Evolutionary conservation across 2,329 filamentous ascomycete species (phyloP).

Genomic region (Colletotrichum godetiae): DNA sequence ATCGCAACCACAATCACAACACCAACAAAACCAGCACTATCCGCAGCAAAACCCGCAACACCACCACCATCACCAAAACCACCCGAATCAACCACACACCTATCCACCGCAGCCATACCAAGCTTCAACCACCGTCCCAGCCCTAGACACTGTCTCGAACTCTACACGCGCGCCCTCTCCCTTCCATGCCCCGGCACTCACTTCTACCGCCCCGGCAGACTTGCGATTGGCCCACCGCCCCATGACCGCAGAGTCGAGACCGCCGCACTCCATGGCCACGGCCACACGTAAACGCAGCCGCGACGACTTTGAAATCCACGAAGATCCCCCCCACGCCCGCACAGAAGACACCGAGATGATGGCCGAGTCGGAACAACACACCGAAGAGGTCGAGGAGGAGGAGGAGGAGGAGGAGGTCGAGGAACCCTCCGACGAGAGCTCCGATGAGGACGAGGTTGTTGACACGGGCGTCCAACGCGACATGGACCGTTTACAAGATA

Average conservation of each 20-base stretch:
- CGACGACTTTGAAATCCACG: slow-evolving; percentile 60
- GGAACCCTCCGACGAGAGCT: slow-evolving; percentile 58
- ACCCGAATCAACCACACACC: not conserved
- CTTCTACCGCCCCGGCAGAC: slow-evolving; percentile 1
- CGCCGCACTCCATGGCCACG: slow-evolving; percentile 26
- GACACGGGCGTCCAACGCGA: slow-evolving; percentile 81
- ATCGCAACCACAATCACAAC: not conserved
- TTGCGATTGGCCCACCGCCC: slow-evolving; percentile 32
- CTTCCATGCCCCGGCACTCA: slow-evolving; percentile 25
- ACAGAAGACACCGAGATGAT: slow-evolving; percentile 64
- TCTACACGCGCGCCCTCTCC: slow-evolving; percentile 3
- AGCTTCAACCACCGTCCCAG: not conserved
- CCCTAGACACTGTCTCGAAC: slow-evolving; percentile 29
- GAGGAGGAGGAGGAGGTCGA: slow-evolving; percentile 52
- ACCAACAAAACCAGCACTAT: not conserved
- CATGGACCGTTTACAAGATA: slow-evolving; percentile 85
- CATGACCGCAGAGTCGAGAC: slow-evolving; percentile 15
- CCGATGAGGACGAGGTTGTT: slow-evolving; percentile 71
- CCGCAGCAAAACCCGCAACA: not conserved
- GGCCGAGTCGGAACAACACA: slow-evolving; percentile 52
- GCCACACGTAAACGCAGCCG: slow-evolving; percentile 41
- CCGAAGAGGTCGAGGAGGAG: slow-evolving; percentile 51
- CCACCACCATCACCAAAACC: not conserved
- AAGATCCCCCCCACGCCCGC: slow-evolving; percentile 53
- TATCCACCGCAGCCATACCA: not conserved